Percentiles rank a stretch among this genome's conserved stretches.
phyloP scores from a whole-genome alignment of 768 basidiomycete species.

The Vararia minispora region DNA sequence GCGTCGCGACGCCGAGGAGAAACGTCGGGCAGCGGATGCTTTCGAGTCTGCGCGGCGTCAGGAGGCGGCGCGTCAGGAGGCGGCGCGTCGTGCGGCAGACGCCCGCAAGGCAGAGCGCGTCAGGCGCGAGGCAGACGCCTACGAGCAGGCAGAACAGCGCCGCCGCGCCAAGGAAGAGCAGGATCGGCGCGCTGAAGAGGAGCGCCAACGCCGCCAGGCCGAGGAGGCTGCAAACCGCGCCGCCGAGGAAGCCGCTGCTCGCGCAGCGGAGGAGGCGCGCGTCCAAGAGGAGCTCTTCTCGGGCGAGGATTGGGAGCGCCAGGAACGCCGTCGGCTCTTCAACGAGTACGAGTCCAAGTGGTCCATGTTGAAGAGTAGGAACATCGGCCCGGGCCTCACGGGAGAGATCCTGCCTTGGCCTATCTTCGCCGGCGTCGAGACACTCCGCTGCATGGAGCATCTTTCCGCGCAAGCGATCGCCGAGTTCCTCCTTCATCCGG shows the following conservation, averaged over 20 bases:
- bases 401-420: conserved; percentile 37
- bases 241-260: too few relatives aligned
- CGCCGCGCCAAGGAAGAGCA: neutral
- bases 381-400: conserved; percentile 4
- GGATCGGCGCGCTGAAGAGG: neutral
- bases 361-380: conserved; percentile 4
- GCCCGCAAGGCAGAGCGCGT: too few relatives aligned
- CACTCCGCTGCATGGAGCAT: conserved; percentile 24
- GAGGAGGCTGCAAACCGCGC: neutral
- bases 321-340: neutral
- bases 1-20: too few relatives aligned
- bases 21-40: too few relatives aligned
- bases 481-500: conserved; percentile 30
- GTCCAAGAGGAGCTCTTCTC: neutral
- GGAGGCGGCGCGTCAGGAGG: too few relatives aligned
- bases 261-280: neutral
- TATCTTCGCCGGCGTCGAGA: conserved; percentile 15
- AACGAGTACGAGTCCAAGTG: conserved; percentile 12
- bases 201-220: neutral
- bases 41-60: too few relatives aligned
- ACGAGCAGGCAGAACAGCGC: too few relatives aligned
- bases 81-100: too few relatives aligned
- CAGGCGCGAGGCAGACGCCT: too few relatives aligned
- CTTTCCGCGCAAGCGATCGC: conserved; percentile 23
- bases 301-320: conserved; percentile 2